These are phyloP conservation scores for Corylus avellana DNA, from an alignment of 306 rosid genomes.

Conservation along the genomic window DNA sequence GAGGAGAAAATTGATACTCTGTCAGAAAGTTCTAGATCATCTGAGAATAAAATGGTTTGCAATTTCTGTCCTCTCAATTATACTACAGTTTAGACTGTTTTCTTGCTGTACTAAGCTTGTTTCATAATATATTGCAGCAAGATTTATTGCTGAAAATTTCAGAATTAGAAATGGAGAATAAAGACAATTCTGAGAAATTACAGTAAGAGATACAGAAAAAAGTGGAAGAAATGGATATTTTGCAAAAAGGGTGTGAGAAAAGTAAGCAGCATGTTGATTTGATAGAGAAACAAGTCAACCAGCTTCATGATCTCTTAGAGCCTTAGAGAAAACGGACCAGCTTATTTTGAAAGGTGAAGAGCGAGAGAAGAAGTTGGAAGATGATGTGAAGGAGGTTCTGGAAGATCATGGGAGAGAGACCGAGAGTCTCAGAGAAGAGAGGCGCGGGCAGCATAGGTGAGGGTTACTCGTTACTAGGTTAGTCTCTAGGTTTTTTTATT, in stretches of 20 bases:
- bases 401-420: background rate
- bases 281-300: conserved; percentile 56
- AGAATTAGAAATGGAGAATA: conserved; percentile 63
- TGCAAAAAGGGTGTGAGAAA: conserved; percentile 55
- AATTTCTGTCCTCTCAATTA: conserved; percentile 23
- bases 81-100: conserved; percentile 16
- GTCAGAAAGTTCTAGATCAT: conserved; percentile 61
- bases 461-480: too few species aligned
- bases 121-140: conserved; percentile 56
- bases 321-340: conserved; percentile 62
- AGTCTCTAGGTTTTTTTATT: too few species aligned
- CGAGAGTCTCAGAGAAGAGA: too few species aligned
- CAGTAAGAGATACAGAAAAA: conserved; percentile 64
- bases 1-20: conserved; percentile 54
- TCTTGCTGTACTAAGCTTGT: conserved; percentile 29
- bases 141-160: conserved; percentile 67
- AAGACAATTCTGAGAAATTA: conserved; percentile 51
- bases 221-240: conserved; percentile 57
- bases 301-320: conserved; percentile 37
- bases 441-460: too few species aligned
- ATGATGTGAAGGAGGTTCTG: conserved; percentile 68
- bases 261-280: conserved; percentile 52
- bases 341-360: conserved; percentile 55
- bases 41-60: conserved; percentile 71
- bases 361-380: conserved; percentile 70